phyloP scores from a whole-genome alignment of 495 filamentous ascomycete genomes.

The Aspergillus asperescens region DNA sequence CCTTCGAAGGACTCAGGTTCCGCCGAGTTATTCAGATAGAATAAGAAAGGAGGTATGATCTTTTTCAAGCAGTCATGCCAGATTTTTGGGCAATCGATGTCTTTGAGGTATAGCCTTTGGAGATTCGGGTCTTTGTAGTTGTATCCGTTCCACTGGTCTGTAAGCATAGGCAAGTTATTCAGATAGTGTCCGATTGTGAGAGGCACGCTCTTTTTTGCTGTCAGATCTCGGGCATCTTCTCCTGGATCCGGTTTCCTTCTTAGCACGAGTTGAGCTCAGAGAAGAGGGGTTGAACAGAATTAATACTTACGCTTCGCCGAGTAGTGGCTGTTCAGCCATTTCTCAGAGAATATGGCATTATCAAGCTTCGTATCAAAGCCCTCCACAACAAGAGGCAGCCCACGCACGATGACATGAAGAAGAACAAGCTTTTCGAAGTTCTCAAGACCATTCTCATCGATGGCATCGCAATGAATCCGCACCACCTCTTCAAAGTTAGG shows the following conservation, averaged over 20 bases:
- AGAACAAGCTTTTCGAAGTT: conserved; percentile 76
- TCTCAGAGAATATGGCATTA: conserved; percentile 66
- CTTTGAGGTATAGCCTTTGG: conserved; percentile 50
- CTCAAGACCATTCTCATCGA: conserved; percentile 63
- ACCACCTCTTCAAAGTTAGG: conserved; percentile 80
- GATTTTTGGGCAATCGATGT: conserved; percentile 15
- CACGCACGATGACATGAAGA: conserved; percentile 72
- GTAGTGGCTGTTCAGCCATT: conserved; percentile 71
- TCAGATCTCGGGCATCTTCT: conserved; percentile 70
- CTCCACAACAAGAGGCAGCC: conserved; percentile 82
- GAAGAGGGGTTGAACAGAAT: not conserved
- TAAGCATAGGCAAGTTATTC: conserved; percentile 68
- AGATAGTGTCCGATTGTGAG: conserved; percentile 88
- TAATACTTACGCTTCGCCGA: conserved; percentile 60
- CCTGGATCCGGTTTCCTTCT: conserved; percentile 28
- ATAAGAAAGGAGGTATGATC: conserved; percentile 69
- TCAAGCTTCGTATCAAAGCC: conserved; percentile 67
- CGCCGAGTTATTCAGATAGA: conserved; percentile 69
- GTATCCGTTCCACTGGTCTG: conserved; percentile 62
- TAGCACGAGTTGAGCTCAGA: conserved; percentile 7
- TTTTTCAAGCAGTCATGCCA: conserved; percentile 77
- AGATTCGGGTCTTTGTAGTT: conserved; percentile 65
- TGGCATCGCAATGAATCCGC: conserved; percentile 67
- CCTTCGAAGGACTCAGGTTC: conserved; percentile 54
- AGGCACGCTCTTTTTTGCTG: conserved; percentile 58